These are phyloP conservation scores for Amanita rubescens DNA, from an alignment of 768 basidiomycete species.

Conservation along the genomic window DNA sequence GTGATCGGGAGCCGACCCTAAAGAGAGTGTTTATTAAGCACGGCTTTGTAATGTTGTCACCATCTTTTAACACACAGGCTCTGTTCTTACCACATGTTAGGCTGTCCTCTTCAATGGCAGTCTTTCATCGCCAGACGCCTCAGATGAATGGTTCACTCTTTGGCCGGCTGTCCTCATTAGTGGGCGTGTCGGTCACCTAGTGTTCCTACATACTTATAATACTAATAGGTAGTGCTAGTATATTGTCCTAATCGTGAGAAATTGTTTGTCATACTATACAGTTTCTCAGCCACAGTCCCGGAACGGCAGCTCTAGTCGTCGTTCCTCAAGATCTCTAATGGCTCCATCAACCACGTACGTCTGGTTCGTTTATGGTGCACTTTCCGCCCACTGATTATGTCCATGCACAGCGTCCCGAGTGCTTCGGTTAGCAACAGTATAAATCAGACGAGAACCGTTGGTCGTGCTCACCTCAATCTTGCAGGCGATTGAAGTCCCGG, in stretches of 20 bases:
- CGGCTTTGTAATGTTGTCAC: conserved; percentile 4
- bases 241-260: conserved; percentile 15
- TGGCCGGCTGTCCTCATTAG: conserved; percentile 46
- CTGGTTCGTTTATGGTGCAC: background rate
- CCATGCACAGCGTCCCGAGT: conserved; percentile 39
- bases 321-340: conserved; percentile 46
- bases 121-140: conserved; percentile 52
- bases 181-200: conserved; percentile 61
- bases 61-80: conserved; percentile 68
- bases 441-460: conserved; percentile 11
- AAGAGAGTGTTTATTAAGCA: conserved; percentile 19
- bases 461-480: conserved; percentile 16
- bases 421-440: conserved; percentile 42
- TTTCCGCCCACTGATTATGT: conserved; percentile 6
- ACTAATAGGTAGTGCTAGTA: background rate
- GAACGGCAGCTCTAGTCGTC: conserved; percentile 23
- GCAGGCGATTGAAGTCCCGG: conserved; percentile 93
- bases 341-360: conserved; percentile 53
- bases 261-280: conserved; percentile 36
- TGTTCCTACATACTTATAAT: conserved; percentile 33
- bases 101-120: conserved; percentile 30
- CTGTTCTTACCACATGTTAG: conserved; percentile 49
- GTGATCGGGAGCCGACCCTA: conserved; percentile 54
- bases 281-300: conserved; percentile 32
- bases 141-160: conserved; percentile 54